These are phyloP conservation scores for Termitomyces bulborhizus DNA, from an alignment of 768 basidiomycete genomes.

Conservation along the genomic window DNA sequence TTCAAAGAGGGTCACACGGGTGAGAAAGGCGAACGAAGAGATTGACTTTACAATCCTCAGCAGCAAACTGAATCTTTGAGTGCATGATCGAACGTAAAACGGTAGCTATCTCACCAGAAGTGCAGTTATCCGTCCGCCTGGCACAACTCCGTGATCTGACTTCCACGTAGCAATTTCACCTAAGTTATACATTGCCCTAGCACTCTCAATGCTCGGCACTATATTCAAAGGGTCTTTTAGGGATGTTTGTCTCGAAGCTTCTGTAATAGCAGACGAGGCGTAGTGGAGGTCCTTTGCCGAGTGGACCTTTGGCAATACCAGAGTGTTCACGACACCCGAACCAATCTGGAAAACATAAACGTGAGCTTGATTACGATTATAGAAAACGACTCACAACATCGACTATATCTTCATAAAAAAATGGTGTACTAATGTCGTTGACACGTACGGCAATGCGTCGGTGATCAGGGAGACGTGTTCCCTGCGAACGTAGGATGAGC, in stretches of 20 bases:
- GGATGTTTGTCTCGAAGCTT: conserved; percentile 21
- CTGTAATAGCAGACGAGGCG: conserved; percentile 45
- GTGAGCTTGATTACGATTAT: not conserved
- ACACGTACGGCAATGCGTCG: conserved; percentile 64
- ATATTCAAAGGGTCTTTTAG: conserved; percentile 40
- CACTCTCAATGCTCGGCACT: conserved; percentile 84
- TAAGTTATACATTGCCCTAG: conserved; percentile 60
- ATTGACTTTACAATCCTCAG: conserved; percentile 77
- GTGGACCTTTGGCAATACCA: conserved; percentile 86
- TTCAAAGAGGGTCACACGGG: conserved; percentile 22
- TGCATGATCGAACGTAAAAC: not conserved
- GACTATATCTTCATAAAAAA: conserved; percentile 58
- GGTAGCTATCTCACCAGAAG: conserved; percentile 48
- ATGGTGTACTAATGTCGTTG: conserved; percentile 60
- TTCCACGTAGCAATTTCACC: conserved; percentile 69
- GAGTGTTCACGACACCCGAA: conserved; percentile 41
- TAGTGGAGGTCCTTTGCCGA: conserved; percentile 57
- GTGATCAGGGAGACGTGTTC: conserved; percentile 32
- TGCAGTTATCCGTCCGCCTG: conserved; percentile 53
- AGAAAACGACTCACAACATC: conserved; percentile 40
- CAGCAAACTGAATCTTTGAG: conserved; percentile 63
- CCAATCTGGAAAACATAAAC: conserved; percentile 20
- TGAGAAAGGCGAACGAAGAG: not conserved
- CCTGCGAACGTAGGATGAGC: conserved; percentile 7
- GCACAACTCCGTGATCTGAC: conserved; percentile 36